Base-by-base conservation (phyloP, 1,139 yeast genomes). In the Scheffersomyces insectosa region DNA sequence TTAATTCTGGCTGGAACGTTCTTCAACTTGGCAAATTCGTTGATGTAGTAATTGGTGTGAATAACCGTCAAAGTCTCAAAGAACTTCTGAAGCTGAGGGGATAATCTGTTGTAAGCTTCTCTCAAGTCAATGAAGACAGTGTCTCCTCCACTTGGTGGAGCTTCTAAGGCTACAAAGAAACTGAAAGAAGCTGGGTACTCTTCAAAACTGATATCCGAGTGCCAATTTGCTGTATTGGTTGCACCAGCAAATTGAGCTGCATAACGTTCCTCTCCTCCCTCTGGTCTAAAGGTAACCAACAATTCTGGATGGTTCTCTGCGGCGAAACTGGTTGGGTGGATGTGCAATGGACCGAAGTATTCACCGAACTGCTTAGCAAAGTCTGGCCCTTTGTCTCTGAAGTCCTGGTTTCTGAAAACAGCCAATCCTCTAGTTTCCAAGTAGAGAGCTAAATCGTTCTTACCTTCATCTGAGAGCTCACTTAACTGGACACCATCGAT, bases 401-500 rank as follows among this genome's bases (percentile, higher is more conserved):
- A 53, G 41, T 62, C 66, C 47, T 62, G 65, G 38, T 60, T 51
- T 39, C 62, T 52, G 44, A 62, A 62, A 27, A 62, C 50, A 3
- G 48, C 56, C 32, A 62, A 54, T 23, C 63, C 64, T 50, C 66
- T 54, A 35, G 54, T 59, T 12, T 59, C 66, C 32, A 62, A 47
- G 23, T 48, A 51, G 25, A 61, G 50, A 11, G 65, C 65, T 40
- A 62, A 52, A 42, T 61, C 66, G 45, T 62, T 61, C 47, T 56
- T 60, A 10, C 56, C 65, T n/a, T 54, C 51, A 38, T 59, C 63
- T 36, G 51, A 52, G 39, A 62, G 53, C 42, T 59, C 57, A 34
- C 63, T 58, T 33, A 62, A 51, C 46, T 62, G 65, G 37, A 62
- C 48, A n/a, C 67, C 67, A n/a, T 50, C 52, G 33, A 62, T 44